Evolutionary conservation across 2,329 filamentous ascomycete species (phyloP).

Genomic region (Amauroascus niger): DNA sequence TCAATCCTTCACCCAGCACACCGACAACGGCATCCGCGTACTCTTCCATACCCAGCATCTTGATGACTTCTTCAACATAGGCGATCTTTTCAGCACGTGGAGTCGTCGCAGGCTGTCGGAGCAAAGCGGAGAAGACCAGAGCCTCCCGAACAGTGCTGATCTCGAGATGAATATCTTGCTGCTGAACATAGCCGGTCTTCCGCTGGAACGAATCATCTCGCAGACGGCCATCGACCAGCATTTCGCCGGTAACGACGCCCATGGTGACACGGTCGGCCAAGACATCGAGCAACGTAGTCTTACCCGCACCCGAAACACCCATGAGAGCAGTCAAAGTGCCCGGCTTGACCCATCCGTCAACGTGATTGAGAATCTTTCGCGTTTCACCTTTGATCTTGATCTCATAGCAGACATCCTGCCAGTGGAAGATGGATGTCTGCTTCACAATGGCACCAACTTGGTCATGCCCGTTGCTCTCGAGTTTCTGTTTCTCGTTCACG

Average conservation of each 20-base stretch:
- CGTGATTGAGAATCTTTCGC: constrained; percentile 69
- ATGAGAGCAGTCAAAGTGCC: constrained; percentile 83
- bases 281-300: constrained; percentile 81
- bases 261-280: constrained; percentile 78
- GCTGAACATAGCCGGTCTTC: constrained; percentile 68
- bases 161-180: constrained; percentile 79
- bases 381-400: constrained; percentile 68
- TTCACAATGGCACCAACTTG: constrained; percentile 23
- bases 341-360: constrained; percentile 89
- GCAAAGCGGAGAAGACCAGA: constrained; percentile 71
- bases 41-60: constrained; percentile 79
- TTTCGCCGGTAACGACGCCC: constrained; percentile 79
- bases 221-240: constrained; percentile 67
- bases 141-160: constrained; percentile 84
- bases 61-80: constrained; percentile 86
- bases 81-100: constrained; percentile 67
- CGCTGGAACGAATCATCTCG: constrained; percentile 70
- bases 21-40: constrained; percentile 87
- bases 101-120: constrained; percentile 69
- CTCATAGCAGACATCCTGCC: constrained; percentile 74
- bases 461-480: constrained; percentile 25
- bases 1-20: constrained; percentile 67
- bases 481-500: constrained; percentile 16
- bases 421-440: constrained; percentile 62
- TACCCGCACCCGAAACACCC: constrained; percentile 86